Evolutionary conservation across 2,329 filamentous ascomycete species (phyloP), one percentile per base, ranked within the genome.

Genomic region (Cryoendolithus antarcticus): DNA sequence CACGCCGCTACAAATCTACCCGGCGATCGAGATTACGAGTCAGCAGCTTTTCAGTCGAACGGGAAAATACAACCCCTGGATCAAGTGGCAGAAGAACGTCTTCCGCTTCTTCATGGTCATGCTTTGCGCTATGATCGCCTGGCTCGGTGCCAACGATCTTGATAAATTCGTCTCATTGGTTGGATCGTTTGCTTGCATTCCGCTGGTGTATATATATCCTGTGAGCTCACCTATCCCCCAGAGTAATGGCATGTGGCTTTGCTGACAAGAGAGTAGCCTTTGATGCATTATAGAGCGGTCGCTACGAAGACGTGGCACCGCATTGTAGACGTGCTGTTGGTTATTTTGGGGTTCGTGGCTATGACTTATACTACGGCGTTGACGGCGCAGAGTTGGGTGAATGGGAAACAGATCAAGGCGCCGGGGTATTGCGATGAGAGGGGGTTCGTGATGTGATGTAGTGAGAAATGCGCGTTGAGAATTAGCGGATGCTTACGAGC

Each of bases 11-110:
- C 93, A 98, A 58, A 88, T 98, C 50, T 98, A 96, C 70, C 91
- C 91, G 0, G 91, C 91, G 32, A 96, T 98, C 54, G 82, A 89
- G 56, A 98, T 98, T 55, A 86, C 85, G 28, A 88, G 93, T 63
- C 94, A 93, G 52, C 86, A 86, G 49, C 71, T 96, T 5, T 98
- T 96, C 62, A 93, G 84, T 15, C 74, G 82, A 56, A 94, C 86
- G 46, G 88, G 91, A 51, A 98, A 98, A 64, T 94, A 95, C 66
- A 95, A 96, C 58, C 88, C 86, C 1, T 91, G 85, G 57, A 93
- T 98, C 69, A 98, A 98, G 68, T 98, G 91, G 91, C 84, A 96
- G 71, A 98, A 98, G 77, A 98, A 98, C 52, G 68, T 82, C 28
- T 98, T 94, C 69, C 81, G 91, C 39, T 98, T 96, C 70, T 80